Evolutionary conservation across 2,329 filamentous ascomycete genomes (phyloP).

Genomic region (Sphaerostilbella broomeana): DNA sequence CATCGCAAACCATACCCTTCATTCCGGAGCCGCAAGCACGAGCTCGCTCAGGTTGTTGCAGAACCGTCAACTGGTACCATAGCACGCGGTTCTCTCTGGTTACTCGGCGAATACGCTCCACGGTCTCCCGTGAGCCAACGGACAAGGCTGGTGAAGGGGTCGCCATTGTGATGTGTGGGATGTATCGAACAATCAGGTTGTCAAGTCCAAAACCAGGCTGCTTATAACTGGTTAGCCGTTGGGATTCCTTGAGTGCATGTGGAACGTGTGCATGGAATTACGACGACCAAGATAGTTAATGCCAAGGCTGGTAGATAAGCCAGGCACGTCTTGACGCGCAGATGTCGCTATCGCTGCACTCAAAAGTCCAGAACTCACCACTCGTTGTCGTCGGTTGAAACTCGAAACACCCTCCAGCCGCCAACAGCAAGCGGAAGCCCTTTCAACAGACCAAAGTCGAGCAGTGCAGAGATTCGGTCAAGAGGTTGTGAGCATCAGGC

Average conservation of each 20-base stretch:
- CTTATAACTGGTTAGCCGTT: not conserved
- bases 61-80: constrained; percentile 75
- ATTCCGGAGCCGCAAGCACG: constrained; percentile 92
- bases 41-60: constrained; percentile 91
- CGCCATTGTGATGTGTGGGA: constrained; percentile 24
- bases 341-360: too few relatives aligned
- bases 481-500: too few relatives aligned
- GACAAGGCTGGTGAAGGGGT: constrained; percentile 26
- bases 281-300: too few relatives aligned
- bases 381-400: not conserved
- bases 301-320: too few relatives aligned
- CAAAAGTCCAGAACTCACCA: constrained; percentile 2
- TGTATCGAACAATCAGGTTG: too few relatives aligned
- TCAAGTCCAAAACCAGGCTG: not conserved
- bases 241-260: not conserved
- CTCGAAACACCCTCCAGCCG: constrained; percentile 10
- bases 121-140: constrained; percentile 27
- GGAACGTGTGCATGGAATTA: too few relatives aligned
- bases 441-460: constrained; percentile 4
- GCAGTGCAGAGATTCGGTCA: not conserved
- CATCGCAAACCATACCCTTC: constrained; percentile 61
- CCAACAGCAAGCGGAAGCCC: constrained; percentile 7
- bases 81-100: constrained; percentile 72
- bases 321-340: too few relatives aligned
- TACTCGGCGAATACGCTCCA: constrained; percentile 40